Percentiles rank a stretch among this genome's conserved stretches.
Conservation (phyloP, 78 protist species). For the Diacronema lutheri region DNA sequence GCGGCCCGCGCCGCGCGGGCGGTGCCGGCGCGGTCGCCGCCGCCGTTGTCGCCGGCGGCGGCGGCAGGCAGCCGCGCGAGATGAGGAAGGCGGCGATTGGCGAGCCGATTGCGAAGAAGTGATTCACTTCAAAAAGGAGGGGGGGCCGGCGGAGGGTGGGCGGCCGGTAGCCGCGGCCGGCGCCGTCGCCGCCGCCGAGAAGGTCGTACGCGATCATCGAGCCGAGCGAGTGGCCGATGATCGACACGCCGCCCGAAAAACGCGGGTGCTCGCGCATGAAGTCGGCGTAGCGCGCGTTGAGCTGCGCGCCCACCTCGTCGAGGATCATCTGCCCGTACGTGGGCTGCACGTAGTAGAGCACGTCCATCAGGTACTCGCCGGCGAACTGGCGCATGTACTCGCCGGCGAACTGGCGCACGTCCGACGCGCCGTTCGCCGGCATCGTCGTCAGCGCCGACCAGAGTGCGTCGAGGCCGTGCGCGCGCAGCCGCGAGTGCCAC, state of each 20-base stretch:
- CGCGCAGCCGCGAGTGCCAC: slow-evolving; percentile 8
- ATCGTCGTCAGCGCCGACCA: background rate
- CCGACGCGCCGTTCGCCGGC: background rate
- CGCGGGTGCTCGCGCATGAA: background rate
- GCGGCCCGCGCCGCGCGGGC: no score
- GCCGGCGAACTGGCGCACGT: background rate
- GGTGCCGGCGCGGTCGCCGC: no score
- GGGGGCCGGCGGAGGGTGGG: background rate
- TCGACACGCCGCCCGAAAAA: background rate
- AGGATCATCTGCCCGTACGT: background rate
- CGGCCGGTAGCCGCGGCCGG: background rate
- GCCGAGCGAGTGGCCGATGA: slow-evolving; percentile 2
- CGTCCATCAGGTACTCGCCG: background rate
- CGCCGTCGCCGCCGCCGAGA: background rate
- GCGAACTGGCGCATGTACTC: background rate
- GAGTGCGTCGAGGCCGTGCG: no score
- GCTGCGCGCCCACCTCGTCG: background rate
- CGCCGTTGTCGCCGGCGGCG: background rate
- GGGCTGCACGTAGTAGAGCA: background rate
- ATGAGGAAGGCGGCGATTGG: background rate
- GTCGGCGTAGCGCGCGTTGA: background rate
- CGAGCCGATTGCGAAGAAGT: slow-evolving; percentile 5
- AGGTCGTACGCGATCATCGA: background rate
- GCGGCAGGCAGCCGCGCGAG: background rate
- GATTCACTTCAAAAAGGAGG: background rate